Percentiles rank a stretch among this genome's conserved stretches.
Evolutionary conservation across 192 early-diverging fungal species (phyloP).

Genomic region (Coemansia sp.): DNA sequence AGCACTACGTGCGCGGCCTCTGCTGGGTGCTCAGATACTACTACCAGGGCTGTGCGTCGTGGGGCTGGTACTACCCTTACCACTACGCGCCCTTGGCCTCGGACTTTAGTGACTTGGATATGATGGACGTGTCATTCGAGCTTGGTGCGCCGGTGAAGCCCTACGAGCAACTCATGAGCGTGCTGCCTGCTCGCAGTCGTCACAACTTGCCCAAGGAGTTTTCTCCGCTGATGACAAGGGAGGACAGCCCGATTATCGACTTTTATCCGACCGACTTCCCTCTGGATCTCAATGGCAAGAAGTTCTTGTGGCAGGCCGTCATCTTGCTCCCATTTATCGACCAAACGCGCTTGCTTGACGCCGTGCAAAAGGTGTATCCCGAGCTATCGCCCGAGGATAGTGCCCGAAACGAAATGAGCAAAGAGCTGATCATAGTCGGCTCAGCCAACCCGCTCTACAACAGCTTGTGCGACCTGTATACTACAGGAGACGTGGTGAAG

Average conservation of each 20-base stretch:
- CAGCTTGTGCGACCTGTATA: slow-evolving; percentile 48
- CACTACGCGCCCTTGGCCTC: slow-evolving; percentile 90
- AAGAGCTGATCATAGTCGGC: slow-evolving; percentile 59
- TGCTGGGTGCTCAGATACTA: slow-evolving; percentile 98
- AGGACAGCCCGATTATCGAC: slow-evolving; percentile 84
- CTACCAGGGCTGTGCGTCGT: slow-evolving; percentile 89
- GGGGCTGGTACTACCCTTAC: slow-evolving; percentile 98
- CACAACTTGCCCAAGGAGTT: slow-evolving; percentile 61
- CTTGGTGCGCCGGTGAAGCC: slow-evolving; percentile 82
- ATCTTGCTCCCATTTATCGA: slow-evolving; percentile 95
- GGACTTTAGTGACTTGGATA: slow-evolving; percentile 75
- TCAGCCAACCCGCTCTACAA: slow-evolving; percentile 63
- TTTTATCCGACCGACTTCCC: slow-evolving; percentile 93
- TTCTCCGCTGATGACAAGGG: slow-evolving; percentile 76
- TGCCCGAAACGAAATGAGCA: slow-evolving; percentile 69
- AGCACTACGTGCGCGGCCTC: slow-evolving; percentile 88
- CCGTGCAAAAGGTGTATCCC: slow-evolving; percentile 64
- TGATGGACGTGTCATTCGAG: slow-evolving; percentile 76
- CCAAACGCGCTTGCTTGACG: slow-evolving; percentile 71
- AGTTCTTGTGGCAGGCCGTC: slow-evolving; percentile 91
- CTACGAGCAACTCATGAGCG: slow-evolving; percentile 97
- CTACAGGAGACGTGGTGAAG: slow-evolving; percentile 17
- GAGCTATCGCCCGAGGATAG: slow-evolving; percentile 70
- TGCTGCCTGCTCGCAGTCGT: slow-evolving; percentile 78
- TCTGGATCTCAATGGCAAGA: slow-evolving; percentile 93